Base-by-base conservation (phyloP, 2,329 filamentous ascomycete genomes). In the Talaromyces sp. region DNA sequence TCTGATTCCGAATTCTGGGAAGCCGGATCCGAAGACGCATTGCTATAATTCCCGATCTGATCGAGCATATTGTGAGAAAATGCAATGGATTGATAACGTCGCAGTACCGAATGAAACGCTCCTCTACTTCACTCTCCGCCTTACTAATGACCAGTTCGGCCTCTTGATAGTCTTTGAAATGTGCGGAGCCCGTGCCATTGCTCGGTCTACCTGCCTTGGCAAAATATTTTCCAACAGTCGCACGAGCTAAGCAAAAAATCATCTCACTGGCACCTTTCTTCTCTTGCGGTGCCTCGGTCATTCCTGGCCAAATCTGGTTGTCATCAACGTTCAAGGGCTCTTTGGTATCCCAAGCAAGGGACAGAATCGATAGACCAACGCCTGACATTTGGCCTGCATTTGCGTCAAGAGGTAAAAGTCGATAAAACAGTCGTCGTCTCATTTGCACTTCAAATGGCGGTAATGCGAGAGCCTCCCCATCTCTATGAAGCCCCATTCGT, bases 391-490 rank as follows among this genome's bases (percentile, higher is more conserved):
- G 25, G 25, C 76, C 17, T 72, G 57, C 57, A 17, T 33, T 47
- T 8, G 27, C 41, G 41, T 47, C 54, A 25, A 41, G 52, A n/a
- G 52, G 43, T 10, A 58, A 11, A 19, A 59, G 54, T 33, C 49
- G 52, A 13, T 45, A 59, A 39, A 35, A 90, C n/a, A 90, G 79
- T 3, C 88, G 81, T 49, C 88, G 80, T 19, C 87, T 82, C 81
- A 90, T 89, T 71, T 90, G 87, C 1, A 84, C 84, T 69, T 90
- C 87, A 68, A 89, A 89, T 0, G 86, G 85, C 0, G 83, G 79
- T 1, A 89, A 78, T 1, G 83, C 83, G 7, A 87, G 78, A 19
- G 76, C 73, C 66, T 84, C 82, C 41, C 86, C 87, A 66, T 90
- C 87, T 8, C 85, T 82, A 66, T 89, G 86, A 11, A 47, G 45